These are phyloP conservation scores for Mycena sp. DNA, from an alignment of 1,284 basidiomycete genomes.

Conservation along the genomic window DNA sequence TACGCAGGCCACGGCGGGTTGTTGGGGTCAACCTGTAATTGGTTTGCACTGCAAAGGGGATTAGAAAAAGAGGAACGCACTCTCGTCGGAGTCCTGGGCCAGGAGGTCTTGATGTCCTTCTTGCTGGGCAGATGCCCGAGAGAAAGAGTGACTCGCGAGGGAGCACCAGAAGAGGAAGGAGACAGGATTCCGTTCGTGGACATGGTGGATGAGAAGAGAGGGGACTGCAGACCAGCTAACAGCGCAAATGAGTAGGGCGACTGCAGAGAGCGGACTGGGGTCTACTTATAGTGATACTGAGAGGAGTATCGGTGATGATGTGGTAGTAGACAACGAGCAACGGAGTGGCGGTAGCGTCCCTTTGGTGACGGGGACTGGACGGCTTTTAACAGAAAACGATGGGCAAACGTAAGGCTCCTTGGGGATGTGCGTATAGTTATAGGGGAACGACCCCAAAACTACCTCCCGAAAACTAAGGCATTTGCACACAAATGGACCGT, in stretches of 20 bases:
- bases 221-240: constrained; percentile 11
- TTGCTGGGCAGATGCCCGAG: constrained; percentile 78
- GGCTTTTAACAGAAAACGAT: too few relatives aligned
- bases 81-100: constrained; percentile 77
- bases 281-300: neutral
- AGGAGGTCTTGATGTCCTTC: constrained; percentile 72
- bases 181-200: constrained; percentile 21
- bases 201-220: neutral
- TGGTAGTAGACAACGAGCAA: neutral
- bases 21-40: constrained; percentile 80
- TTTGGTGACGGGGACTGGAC: too few relatives aligned
- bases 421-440: too few relatives aligned
- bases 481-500: neutral
- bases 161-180: constrained; percentile 48
- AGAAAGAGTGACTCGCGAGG: constrained; percentile 70
- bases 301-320: neutral
- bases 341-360: too few relatives aligned
- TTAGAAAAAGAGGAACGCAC: constrained; percentile 46
- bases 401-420: too few relatives aligned
- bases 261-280: neutral
- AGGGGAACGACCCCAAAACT: too few relatives aligned
- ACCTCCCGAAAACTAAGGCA: neutral
- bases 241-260: constrained; percentile 9
- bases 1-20: constrained; percentile 98
- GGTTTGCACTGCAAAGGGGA: neutral